Conservation (phyloP, 257 asterid species). For the Nicotiana obtusifolia region DNA sequence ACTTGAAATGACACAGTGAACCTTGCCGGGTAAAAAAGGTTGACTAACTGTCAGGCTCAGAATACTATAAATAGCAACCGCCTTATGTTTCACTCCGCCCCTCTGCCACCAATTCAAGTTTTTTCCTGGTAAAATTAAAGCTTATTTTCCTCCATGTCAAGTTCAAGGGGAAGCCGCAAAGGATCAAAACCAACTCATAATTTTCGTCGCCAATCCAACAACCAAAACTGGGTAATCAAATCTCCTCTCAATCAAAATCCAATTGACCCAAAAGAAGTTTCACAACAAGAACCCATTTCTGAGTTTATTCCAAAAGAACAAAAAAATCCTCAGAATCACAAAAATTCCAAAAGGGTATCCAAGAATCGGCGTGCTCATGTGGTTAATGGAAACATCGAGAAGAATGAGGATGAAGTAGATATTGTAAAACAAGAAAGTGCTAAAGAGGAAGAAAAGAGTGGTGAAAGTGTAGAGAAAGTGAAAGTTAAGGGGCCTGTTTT, state of each 20-base stretch:
- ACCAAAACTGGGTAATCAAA: background rate
- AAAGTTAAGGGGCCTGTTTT: background rate
- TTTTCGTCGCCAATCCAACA: background rate
- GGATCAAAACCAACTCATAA: background rate
- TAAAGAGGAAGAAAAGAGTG: conserved; percentile 7
- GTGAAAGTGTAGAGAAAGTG: background rate
- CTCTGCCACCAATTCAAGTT: too few relatives aligned
- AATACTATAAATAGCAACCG: too few relatives aligned
- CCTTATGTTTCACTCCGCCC: too few relatives aligned
- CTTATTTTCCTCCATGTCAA: background rate
- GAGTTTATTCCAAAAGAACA: conserved; percentile 9
- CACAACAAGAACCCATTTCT: background rate
- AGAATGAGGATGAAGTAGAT: conserved; percentile 12
- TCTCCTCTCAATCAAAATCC: background rate
- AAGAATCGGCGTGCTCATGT: conserved; percentile 7
- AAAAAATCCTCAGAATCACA: conserved; percentile 8
- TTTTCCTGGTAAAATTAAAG: too few relatives aligned
- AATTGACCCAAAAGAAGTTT: background rate
- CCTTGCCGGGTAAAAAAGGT: too few relatives aligned
- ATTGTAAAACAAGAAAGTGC: background rate
- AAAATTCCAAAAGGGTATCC: conserved; percentile 22
- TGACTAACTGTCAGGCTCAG: too few relatives aligned
- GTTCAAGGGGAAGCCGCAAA: background rate
- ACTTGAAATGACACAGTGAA: too few relatives aligned
- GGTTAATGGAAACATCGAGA: conserved; percentile 17